phyloP scores from a whole-genome alignment of 495 filamentous ascomycete species.

The Venustampulla echinocandica region DNA sequence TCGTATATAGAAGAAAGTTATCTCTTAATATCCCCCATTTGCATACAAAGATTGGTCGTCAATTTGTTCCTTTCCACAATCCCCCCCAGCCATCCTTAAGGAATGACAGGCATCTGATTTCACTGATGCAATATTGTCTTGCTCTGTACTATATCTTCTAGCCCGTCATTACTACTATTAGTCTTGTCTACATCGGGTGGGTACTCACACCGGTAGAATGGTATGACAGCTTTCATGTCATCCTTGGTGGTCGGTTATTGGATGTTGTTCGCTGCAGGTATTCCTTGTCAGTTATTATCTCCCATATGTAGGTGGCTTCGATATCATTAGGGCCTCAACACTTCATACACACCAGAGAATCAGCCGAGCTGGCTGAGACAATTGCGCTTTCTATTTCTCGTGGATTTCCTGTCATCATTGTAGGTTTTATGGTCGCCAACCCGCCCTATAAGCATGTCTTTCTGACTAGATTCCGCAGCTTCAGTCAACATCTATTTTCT shows the following conservation, averaged over 20 bases:
- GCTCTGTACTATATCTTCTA: slow-evolving; percentile 75
- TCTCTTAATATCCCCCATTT: too few species aligned
- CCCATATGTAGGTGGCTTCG: slow-evolving; percentile 75
- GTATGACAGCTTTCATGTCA: slow-evolving; percentile 39
- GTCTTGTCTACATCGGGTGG: slow-evolving; percentile 41
- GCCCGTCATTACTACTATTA: slow-evolving; percentile 96
- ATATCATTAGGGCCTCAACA: slow-evolving; percentile 83
- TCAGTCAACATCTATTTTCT: too few species aligned
- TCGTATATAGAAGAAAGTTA: too few species aligned
- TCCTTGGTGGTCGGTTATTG: slow-evolving; percentile 33
- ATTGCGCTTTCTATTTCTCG: slow-evolving; percentile 64
- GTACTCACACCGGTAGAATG: slow-evolving; percentile 37
- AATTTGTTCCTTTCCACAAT: too few species aligned
- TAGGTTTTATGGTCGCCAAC: slow-evolving; percentile 70
- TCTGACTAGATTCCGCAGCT: slow-evolving; percentile 43
- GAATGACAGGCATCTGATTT: slow-evolving; percentile 19
- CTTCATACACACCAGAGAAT: slow-evolving; percentile 72
- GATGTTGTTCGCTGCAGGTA: slow-evolving; percentile 75
- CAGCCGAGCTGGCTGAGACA: slow-evolving; percentile 69
- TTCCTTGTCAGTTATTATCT: slow-evolving; percentile 98
- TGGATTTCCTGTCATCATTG: slow-evolving; percentile 37
- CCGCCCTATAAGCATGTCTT: slow-evolving; percentile 38
- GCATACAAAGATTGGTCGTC: too few species aligned
- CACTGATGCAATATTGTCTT: slow-evolving; percentile 32
- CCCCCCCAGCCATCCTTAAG: slow-evolving; percentile 9